Evolutionary conservation across 164 flowering plant species (phyloP), one percentile per base, ranked within the genome.

Genomic region (Magnolia sinica): DNA sequence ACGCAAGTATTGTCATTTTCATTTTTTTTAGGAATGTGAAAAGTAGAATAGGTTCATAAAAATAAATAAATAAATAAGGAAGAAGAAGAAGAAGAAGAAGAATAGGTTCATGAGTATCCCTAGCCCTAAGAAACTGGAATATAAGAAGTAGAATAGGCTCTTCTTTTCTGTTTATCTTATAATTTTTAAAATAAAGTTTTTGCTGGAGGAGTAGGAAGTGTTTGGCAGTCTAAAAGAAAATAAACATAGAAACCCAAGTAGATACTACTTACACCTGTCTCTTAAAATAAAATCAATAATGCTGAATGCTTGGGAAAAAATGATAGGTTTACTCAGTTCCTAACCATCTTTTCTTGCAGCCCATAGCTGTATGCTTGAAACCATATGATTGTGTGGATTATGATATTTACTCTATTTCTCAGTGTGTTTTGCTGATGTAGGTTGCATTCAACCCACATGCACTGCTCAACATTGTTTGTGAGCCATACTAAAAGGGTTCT

Each of bases 391-490:
- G 9, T 50, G 8, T 51, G 18, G n/a, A 71, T 63, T 2, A 29
- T n/a, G 55, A 27, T 11, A 31, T 61, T 1, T 73, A 13, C 52
- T 73, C 52, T 61, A 20, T 37, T 22, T 31, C 3, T 73, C 29
- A 27, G 19, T 61, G 23, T 73, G 50, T 22, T 63, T 18, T 68
- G 50, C 18, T 68, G 64, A 50, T 75, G 65, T 49, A 96, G 99
- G 98, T 93, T 83, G 97, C 98, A 10, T 23, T 68, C 51, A 16
- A 16, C 58, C 51, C 23, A 3, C 64, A n/a, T 64, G 10, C 51
- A 11, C 31, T 45, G 64, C 70, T 7, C 24, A 13, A 23, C 24
- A n/a, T 64, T 6, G 50, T 2, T 73, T 59, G 50, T 55, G 31
- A 61, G 29, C 16, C 7, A 7, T 63, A 9, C 8, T 14, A 22